Conservation (phyloP, 2,329 filamentous ascomycete genomes). For the Alternaria sp. region DNA sequence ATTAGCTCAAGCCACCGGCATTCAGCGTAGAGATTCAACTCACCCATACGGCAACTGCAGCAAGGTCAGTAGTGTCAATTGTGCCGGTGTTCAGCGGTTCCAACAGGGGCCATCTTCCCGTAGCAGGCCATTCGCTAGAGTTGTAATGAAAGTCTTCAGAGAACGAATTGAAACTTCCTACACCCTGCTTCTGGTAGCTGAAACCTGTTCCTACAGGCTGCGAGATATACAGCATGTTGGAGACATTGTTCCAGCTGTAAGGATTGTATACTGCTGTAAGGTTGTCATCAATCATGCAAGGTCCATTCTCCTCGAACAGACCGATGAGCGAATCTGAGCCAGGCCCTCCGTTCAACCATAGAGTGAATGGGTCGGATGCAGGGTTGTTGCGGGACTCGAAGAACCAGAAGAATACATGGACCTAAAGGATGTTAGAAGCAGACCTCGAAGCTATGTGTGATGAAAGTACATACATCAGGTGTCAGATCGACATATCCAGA, state of each 20-base stretch:
- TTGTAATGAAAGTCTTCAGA: constrained; percentile 59
- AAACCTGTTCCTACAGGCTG: constrained; percentile 69
- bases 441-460: neutral
- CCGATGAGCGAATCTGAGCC: constrained; percentile 64
- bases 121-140: constrained; percentile 50
- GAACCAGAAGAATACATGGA: constrained; percentile 60
- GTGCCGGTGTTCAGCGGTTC: constrained; percentile 57
- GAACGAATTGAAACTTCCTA: constrained; percentile 47
- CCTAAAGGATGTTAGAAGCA: constrained; percentile 11
- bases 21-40: constrained; percentile 20
- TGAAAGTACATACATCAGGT: constrained; percentile 28
- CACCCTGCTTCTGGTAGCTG: constrained; percentile 50
- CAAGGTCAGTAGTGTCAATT: constrained; percentile 65
- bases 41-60: constrained; percentile 55
- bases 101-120: constrained; percentile 58
- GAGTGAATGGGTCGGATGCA: constrained; percentile 57
- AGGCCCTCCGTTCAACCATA: constrained; percentile 64
- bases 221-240: constrained; percentile 69
- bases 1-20: neutral
- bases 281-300: constrained; percentile 32
- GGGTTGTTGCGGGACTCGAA: constrained; percentile 62
- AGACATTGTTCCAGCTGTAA: constrained; percentile 67
- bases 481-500: constrained; percentile 54
- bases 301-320: constrained; percentile 56
- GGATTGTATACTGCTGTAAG: constrained; percentile 58